Evolutionary conservation across 2,329 filamentous ascomycete genomes (phyloP).

Genomic region (Cladobotryum mycophilum): DNA sequence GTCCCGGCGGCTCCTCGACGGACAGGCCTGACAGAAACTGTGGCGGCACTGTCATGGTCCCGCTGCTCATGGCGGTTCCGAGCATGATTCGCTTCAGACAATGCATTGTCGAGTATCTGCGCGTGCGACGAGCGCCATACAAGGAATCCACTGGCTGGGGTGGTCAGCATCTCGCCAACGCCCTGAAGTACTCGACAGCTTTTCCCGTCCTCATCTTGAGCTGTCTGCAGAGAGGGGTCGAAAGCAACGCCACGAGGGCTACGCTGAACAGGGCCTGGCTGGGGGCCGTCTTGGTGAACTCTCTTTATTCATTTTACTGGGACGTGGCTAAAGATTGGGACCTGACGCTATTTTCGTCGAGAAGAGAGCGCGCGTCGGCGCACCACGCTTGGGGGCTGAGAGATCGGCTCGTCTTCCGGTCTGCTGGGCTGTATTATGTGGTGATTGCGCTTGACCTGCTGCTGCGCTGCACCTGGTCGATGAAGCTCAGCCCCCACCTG

Average conservation of each 20-base stretch:
- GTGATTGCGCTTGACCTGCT: conserved; percentile 74
- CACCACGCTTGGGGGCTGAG: conserved; percentile 75
- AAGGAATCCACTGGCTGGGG: conserved; percentile 62
- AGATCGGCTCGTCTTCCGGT: conserved; percentile 64
- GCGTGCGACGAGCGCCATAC: conserved; percentile 55
- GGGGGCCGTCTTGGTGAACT: conserved; percentile 71
- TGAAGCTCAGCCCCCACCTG: conserved; percentile 77
- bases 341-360: conserved; percentile 67
- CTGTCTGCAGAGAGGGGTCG: conserved; percentile 62
- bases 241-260: conserved; percentile 32
- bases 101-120: conserved; percentile 80
- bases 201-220: conserved; percentile 86
- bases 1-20: conserved; percentile 64
- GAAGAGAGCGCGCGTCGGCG: conserved; percentile 49
- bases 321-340: conserved; percentile 97
- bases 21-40: conserved; percentile 74
- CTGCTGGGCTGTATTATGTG: conserved; percentile 70
- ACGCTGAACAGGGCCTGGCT: conserved; percentile 58
- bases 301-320: conserved; percentile 97
- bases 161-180: conserved; percentile 86
- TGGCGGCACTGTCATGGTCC: conserved; percentile 72
- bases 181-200: conserved; percentile 86
- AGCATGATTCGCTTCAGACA: conserved; percentile 83
- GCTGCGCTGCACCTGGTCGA: conserved; percentile 83
- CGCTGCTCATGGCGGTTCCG: conserved; percentile 76